phyloP scores from a whole-genome alignment of 768 basidiomycete genomes.

The Daedaleopsis nitida region DNA sequence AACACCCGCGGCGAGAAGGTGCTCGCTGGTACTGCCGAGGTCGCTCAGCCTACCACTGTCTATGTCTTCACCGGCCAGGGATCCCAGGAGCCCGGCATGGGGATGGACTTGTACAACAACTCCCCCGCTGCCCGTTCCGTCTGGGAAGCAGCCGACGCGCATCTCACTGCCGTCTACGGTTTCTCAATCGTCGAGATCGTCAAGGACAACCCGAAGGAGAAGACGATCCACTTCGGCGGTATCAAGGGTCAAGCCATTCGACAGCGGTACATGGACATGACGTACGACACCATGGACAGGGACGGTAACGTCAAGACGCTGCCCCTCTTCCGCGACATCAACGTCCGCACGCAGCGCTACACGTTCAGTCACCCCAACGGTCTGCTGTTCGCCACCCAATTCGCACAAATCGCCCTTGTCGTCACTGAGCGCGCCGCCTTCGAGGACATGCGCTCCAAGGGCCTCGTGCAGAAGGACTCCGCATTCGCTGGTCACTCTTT shows the following conservation, averaged over 20 bases:
- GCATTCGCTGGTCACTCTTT: conserved; percentile 98
- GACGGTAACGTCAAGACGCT: conserved; percentile 95
- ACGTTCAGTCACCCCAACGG: conserved; percentile 98
- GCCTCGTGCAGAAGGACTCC: conserved; percentile 89
- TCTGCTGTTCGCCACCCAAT: conserved; percentile 96
- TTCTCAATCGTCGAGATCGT: conserved; percentile 99
- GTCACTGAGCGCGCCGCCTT: conserved; percentile 98
- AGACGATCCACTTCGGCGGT: conserved; percentile 99
- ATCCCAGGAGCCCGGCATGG: conserved; percentile 98
- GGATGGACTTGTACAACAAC: conserved; percentile 94
- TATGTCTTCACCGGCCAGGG: conserved; percentile 99
- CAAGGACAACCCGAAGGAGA: conserved; percentile 96
- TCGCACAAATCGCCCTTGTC: conserved; percentile 97
- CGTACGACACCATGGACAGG: conserved; percentile 95
- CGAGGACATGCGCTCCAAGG: conserved; percentile 96
- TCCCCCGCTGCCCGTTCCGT: conserved; percentile 95
- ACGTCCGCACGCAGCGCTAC: conserved; percentile 91
- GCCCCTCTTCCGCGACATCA: conserved; percentile 94
- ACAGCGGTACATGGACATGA: conserved; percentile 99
- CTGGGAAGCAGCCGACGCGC: conserved; percentile 95
- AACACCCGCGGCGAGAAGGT: conserved; percentile 91
- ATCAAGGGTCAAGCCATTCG: conserved; percentile 98
- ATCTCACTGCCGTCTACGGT: conserved; percentile 92
- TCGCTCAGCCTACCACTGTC: conserved; percentile 87
- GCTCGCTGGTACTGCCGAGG: conserved; percentile 89